Percentiles rank a stretch among this genome's conserved stretches.
phyloP scores from a whole-genome alignment of 345 rosid species.

The Garcia nutans region DNA sequence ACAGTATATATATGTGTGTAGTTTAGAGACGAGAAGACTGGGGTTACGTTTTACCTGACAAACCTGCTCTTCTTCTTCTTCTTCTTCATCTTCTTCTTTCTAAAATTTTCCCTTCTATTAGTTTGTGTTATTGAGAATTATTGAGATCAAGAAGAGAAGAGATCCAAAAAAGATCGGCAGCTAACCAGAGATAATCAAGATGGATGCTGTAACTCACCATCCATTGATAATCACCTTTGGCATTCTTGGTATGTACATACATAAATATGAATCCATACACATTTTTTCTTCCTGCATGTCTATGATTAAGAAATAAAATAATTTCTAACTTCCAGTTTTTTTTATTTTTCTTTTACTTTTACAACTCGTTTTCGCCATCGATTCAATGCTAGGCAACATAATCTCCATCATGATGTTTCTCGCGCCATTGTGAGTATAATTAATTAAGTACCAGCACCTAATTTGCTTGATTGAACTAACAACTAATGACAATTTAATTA shows the following conservation, averaged over 20 bases:
- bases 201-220: slow-evolving; percentile 14
- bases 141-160: no score
- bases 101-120: background rate
- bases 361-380: no score
- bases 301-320: no score
- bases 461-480: no score
- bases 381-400: slow-evolving; percentile 47
- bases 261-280: no score
- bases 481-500: background rate
- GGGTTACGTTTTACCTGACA: slow-evolving; percentile 8
- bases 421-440: slow-evolving; percentile 61
- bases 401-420: slow-evolving; percentile 57
- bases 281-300: no score
- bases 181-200: no score
- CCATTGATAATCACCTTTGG: slow-evolving; percentile 61
- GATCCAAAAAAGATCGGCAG: background rate
- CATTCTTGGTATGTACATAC: slow-evolving; percentile 46
- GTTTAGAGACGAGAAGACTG: background rate
- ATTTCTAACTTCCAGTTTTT: background rate
- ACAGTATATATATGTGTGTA: background rate
- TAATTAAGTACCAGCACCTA: background rate
- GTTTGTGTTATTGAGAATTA: no score
- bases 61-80: slow-evolving; percentile 2
- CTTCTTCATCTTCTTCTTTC: background rate
- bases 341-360: background rate